Conservation (phyloP, 495 filamentous ascomycete species). For the Tirmania nivea region DNA sequence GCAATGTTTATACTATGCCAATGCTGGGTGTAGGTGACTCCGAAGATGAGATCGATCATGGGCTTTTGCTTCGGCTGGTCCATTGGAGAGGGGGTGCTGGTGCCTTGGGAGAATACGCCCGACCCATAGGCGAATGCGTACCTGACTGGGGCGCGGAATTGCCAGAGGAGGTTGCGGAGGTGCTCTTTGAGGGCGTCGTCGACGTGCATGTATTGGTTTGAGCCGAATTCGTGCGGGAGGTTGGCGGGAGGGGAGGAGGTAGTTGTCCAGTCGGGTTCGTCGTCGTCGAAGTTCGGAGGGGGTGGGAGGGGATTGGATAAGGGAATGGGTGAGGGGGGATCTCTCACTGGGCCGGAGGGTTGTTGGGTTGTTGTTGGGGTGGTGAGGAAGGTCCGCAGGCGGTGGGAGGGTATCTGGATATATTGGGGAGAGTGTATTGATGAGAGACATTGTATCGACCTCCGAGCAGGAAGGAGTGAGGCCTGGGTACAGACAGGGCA, state of each 20-base stretch:
- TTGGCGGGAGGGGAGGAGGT: not conserved
- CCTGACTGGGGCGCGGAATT: constrained; percentile 77
- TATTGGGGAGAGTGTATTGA: too few relatives aligned
- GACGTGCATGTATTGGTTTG: constrained; percentile 87
- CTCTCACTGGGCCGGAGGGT: too few relatives aligned
- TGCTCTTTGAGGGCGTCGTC: constrained; percentile 86
- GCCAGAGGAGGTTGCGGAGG: constrained; percentile 70
- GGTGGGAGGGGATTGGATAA: not conserved
- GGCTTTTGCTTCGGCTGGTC: constrained; percentile 28
- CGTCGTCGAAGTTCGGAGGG: not conserved
- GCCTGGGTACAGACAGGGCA: too few relatives aligned
- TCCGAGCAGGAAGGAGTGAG: too few relatives aligned
- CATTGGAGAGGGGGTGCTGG: constrained; percentile 16
- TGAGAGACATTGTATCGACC: too few relatives aligned
- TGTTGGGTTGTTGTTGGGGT: too few relatives aligned
- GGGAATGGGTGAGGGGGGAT: too few relatives aligned
- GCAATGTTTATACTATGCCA: constrained; percentile 84
- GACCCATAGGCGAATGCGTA: constrained; percentile 97
- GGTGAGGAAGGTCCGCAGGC: too few relatives aligned
- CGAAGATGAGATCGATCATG: constrained; percentile 99
- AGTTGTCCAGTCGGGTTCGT: not conserved
- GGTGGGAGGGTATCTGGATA: too few relatives aligned
- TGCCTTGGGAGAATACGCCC: constrained; percentile 75
- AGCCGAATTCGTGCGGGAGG: constrained; percentile 44
- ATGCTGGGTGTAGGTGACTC: constrained; percentile 83